These are phyloP conservation scores for Logfia minima DNA, from an alignment of 129 eudicot species.

Conservation along the genomic window DNA sequence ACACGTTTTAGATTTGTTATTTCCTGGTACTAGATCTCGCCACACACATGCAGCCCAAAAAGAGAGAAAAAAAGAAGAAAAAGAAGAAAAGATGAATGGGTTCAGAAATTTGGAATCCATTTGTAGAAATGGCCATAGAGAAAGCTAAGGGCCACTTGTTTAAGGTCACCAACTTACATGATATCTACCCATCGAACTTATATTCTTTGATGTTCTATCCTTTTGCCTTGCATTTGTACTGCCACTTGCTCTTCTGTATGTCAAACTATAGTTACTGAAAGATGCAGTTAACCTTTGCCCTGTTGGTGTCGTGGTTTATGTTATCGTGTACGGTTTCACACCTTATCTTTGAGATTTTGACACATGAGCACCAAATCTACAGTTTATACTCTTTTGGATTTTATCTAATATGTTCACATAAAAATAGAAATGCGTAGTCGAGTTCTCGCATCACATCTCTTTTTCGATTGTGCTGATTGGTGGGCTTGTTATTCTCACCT, in stretches of 20 bases:
- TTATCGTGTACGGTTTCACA: not conserved
- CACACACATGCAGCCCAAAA: conserved; percentile 17
- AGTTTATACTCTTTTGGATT: conserved; percentile 16
- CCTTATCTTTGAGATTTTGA: conserved; percentile 13
- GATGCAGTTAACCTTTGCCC: not conserved
- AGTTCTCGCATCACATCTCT: conserved; percentile 30
- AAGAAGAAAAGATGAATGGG: conserved; percentile 11
- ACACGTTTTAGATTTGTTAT: conserved; percentile 13
- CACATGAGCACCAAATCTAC: conserved; percentile 19
- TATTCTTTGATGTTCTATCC: not conserved
- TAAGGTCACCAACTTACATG: not conserved
- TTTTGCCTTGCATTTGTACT: not conserved
- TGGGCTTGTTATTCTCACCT: conserved; percentile 32
- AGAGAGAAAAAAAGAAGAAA: not conserved
- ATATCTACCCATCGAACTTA: not conserved
- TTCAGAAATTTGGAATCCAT: not conserved
- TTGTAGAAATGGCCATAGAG: conserved; percentile 4
- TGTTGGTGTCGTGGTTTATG: not conserved
- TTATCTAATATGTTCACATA: conserved; percentile 3
- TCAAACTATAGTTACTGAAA: conserved; percentile 8
- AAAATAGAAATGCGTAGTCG: conserved; percentile 34
- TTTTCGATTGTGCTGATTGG: conserved; percentile 22
- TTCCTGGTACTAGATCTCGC: conserved; percentile 22
- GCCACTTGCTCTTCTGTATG: not conserved
- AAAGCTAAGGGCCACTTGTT: conserved; percentile 1